Base-by-base conservation (phyloP, 2,329 filamentous ascomycete genomes). In the Microdochium bolleyi region DNA sequence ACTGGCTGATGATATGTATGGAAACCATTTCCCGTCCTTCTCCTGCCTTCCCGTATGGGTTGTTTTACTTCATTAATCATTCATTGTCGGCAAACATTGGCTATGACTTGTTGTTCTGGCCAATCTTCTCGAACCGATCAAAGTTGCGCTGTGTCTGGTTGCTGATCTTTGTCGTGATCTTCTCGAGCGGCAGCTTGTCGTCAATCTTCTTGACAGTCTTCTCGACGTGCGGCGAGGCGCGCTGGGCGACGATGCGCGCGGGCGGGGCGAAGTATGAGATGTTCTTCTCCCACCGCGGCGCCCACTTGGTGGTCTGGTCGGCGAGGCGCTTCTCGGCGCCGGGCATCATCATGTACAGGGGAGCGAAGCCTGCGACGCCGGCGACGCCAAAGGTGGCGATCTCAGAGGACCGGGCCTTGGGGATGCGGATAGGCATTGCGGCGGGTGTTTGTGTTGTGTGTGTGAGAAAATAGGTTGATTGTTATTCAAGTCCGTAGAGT, bases 201-300 rank as follows among this genome's bases (percentile, higher is more conserved):
- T 46, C 41, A 22, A 46, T 46, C 41, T 46, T 46, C 19, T 46
- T 46, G 41, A 46, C 41, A 10, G 41, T 46, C 41, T 13, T 46
- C 21, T 46, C 41, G 41, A 46, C 19, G 41, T 46, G 41, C 19
- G 41, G 41, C 5, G 41, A 22, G 41, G 41, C 41, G 41, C 74
- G 71, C 58, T 76, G 74, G 41, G 78, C 71, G 50, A 73, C 67
- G 21, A 68, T 67, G 64, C 76, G 71, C 25, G 73, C 71, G 16
- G 74, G 73, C n/a, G 70, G 66, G 9, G 70, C 67, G 63, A 82
- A 76, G 69, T 75, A 77, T 56, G 68, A 74, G 62, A 82, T 74
- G 66, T 80, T 81, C 51, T 73, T 71, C 66, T 83, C 79, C 80
- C 80, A 83, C 53, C 77, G 74, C 19, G 79, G 78, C 3, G 79